A percentile compares a stretch with the other conserved stretches of the same genome.
Evolutionary conservation across 345 rosid genomes (phyloP).

Genomic region (Eucalyptus grandis): DNA sequence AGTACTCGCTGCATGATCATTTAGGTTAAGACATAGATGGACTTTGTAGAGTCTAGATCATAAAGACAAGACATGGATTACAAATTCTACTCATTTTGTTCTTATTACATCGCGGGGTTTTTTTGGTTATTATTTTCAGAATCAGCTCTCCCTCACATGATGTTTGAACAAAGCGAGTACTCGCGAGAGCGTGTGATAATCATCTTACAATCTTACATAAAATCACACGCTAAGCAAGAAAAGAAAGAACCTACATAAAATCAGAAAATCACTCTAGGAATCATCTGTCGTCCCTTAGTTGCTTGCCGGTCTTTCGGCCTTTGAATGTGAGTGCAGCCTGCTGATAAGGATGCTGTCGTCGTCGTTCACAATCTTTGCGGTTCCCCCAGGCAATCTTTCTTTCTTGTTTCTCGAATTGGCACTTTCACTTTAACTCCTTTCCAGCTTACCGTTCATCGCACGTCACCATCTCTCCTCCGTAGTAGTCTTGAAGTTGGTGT

Average conservation of each 20-base stretch:
- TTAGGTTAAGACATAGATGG: background rate
- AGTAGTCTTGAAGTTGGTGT: background rate
- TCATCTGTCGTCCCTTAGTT: background rate
- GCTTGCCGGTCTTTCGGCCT: background rate
- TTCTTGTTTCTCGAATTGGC: background rate
- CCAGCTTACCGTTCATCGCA: background rate
- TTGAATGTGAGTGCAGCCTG: background rate
- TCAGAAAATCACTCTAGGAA: background rate
- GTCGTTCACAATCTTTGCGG: background rate
- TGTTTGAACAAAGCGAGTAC: background rate
- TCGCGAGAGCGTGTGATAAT: background rate
- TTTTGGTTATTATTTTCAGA: background rate
- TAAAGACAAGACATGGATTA: background rate
- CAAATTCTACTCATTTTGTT: background rate
- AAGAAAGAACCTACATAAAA: background rate
- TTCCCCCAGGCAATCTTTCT: background rate
- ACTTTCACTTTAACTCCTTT: background rate
- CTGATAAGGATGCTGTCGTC: background rate
- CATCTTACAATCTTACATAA: background rate
- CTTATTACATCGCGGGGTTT: background rate
- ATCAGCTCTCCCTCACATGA: background rate
- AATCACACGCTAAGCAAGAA: background rate
- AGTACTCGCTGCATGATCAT: background rate
- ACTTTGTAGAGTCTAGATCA: background rate
- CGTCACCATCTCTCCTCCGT: background rate